A percentile compares a stretch with the other conserved stretches of the same genome.
phyloP scores from a whole-genome alignment of 306 rosid species.

The Echinosophora koreensis region DNA sequence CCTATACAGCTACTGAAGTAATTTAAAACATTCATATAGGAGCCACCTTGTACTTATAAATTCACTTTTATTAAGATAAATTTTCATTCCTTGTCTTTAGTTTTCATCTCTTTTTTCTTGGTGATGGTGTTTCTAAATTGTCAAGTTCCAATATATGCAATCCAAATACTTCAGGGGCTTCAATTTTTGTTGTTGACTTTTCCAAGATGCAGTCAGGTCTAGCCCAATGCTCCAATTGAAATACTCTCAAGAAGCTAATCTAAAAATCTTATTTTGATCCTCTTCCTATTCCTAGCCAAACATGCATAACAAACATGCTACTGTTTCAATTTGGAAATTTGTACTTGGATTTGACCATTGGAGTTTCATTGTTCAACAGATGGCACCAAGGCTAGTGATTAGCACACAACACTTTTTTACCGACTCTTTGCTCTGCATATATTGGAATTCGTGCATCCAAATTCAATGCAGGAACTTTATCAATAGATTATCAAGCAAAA shows the following conservation, averaged over 20 bases:
- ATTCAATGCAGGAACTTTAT: constrained; percentile 29
- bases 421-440: constrained; percentile 11
- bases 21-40: constrained; percentile 10
- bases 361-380: too few species aligned
- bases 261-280: background rate
- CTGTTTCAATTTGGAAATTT: constrained; percentile 16
- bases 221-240: background rate
- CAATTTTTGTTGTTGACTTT: background rate
- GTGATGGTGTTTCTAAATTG: background rate
- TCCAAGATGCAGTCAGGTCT: constrained; percentile 1
- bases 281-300: background rate
- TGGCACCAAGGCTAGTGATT: too few species aligned
- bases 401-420: too few species aligned
- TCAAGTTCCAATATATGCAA: constrained; percentile 12
- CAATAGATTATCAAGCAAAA: constrained; percentile 36
- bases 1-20: background rate
- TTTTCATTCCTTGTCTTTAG: background rate
- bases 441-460: constrained; percentile 17
- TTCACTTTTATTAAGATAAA: constrained; percentile 8
- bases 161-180: background rate
- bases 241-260: constrained; percentile 22
- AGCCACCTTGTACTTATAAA: constrained; percentile 3
- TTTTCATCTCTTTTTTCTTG: background rate
- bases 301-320: background rate
- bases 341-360: constrained; percentile 26